Base-by-base conservation (phyloP, 2,329 filamentous ascomycete genomes). In the Rosellinia necatrix region DNA sequence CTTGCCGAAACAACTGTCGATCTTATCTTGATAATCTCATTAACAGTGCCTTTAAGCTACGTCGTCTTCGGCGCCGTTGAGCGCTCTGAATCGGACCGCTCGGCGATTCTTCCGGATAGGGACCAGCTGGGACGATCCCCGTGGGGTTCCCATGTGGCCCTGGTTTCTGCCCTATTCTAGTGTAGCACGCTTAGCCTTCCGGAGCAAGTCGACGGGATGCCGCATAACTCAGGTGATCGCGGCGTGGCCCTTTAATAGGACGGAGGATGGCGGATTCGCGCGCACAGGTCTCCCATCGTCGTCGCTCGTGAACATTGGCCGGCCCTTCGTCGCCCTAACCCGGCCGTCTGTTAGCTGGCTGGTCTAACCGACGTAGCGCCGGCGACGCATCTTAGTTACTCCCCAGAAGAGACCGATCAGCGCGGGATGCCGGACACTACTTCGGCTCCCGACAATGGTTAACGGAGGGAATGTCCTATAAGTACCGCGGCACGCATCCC, bases 311-410 rank as follows among this genome's bases (percentile, higher is more conserved):
- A 41, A 27, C 50, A 17, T 43, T 34, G 46, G 30, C 42, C 48
- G 42, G 35, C 10, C 48, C 17, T 13, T 15, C 10, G 19, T 29
- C 6, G 19, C 32, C 17, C 15, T 22, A 24, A 17, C 10, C n/a
- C 32, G 42, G 34, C 21, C 35, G 7, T 40, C 17, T 25, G 40
- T 15, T 30, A 21, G 40, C 32, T 19, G 35, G 48, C 19, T 27
- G 52, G 34, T 50, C 30, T 8, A 47, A 22, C 53, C 53, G 53
- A 51, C 49, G 52, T 52, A 48, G 42, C 30, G 25, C 42, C 48
- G 48, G 27, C 53, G 13, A n/a, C 21, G 25, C 17, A 35, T 10
- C 48, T 46, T 48, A 27, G 48, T 42, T 3, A 32, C 34, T 35
- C 42, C 15, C n/a, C 34, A 21, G 10, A 43, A 34, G 46, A 27